Base-by-base conservation (phyloP, 164 flowering plant genomes). In the Sextonia rubra region DNA sequence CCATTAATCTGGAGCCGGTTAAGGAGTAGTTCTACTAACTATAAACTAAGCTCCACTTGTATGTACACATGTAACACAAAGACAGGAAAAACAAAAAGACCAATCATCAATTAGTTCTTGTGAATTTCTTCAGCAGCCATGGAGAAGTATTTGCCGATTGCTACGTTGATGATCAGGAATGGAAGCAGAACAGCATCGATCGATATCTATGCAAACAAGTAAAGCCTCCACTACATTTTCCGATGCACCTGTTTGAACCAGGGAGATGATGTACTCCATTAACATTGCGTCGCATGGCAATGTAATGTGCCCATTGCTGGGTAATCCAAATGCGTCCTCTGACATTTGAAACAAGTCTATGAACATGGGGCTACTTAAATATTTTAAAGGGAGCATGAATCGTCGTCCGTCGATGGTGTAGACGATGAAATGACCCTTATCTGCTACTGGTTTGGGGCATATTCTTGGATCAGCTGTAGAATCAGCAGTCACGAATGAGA, bases 301-400 rank as follows among this genome's bases (percentile, higher is more conserved):
- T n/a, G 64, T 78, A 23, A 81, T 78, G 18, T 77, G 75, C 1
- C 80, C 76, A 64, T 80, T 24, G 30, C 64, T 75, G 2, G 69
- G 73, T 58, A 79, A 55, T 22, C 79, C 77, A 68, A 76, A 79
- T 49, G 71, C 78, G 15, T 75, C 81, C 65, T 75, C 78, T n/a
- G 84, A 70, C 76, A 84, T 73, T 44, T 62, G 73, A 5, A 84
- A 66, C 9, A 84, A 67, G 72, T 77, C 82, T 64, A 26, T 75
- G 20, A 82, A 78, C 27, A 82, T 69, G 48, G 48, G 60, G 27
- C 62, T 74, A 18, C 32, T 71, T 37, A 77, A 77, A 37, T 60
- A 76, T 2, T 30, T 64, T 74, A 79, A 72, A 0, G 84, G 83
- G 61, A 81, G n/a, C 63, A 71, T 47, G 47, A 71, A 76, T 12